These are phyloP conservation scores for Phanerochaete sordida DNA, from an alignment of 768 basidiomycete genomes.

Conservation along the genomic window DNA sequence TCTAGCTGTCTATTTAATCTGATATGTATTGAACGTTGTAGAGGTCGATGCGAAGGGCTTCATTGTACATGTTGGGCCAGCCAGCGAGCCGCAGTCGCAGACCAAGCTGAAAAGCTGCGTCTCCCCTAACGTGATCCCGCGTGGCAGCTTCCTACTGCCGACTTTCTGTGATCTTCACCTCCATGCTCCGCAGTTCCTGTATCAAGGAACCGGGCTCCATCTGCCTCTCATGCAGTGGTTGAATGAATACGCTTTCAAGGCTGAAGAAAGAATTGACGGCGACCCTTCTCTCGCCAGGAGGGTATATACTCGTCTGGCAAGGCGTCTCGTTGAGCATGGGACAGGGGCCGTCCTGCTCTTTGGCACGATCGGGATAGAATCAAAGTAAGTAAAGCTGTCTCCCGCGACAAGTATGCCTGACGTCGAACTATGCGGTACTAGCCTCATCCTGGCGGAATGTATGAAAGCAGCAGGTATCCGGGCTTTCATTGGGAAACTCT, in stretches of 20 bases:
- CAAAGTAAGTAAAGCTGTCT: slow-evolving; percentile 54
- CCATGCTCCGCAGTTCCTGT: slow-evolving; percentile 87
- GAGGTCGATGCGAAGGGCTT: slow-evolving; percentile 39
- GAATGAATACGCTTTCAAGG: slow-evolving; percentile 75
- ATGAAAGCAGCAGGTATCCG: slow-evolving; percentile 74
- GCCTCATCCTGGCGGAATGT: slow-evolving; percentile 71
- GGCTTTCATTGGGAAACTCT: slow-evolving; percentile 85
- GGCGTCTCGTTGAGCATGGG: slow-evolving; percentile 66
- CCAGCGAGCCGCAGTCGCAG: slow-evolving; percentile 32
- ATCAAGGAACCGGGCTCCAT: slow-evolving; percentile 84
- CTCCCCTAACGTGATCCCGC: slow-evolving; percentile 33
- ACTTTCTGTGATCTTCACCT: slow-evolving; percentile 82
- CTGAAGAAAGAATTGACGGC: slow-evolving; percentile 71
- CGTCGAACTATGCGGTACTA: slow-evolving; percentile 24
- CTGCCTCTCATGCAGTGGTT: slow-evolving; percentile 85
- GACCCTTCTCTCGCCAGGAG: slow-evolving; percentile 54
- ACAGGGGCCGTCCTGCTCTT: slow-evolving; percentile 78
- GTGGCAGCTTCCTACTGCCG: slow-evolving; percentile 68
- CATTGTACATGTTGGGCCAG: slow-evolving; percentile 47
- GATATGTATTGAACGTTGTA: slow-evolving; percentile 11
- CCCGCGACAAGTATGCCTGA: neutral
- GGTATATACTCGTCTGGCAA: slow-evolving; percentile 67
- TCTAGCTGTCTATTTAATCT: too few species aligned
- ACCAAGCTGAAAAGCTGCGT: slow-evolving; percentile 23
- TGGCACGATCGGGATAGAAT: slow-evolving; percentile 78